Evolutionary conservation across 2,329 filamentous ascomycete species (phyloP), one percentile per base, ranked within the genome.

Genomic region (Apiospora sp.): DNA sequence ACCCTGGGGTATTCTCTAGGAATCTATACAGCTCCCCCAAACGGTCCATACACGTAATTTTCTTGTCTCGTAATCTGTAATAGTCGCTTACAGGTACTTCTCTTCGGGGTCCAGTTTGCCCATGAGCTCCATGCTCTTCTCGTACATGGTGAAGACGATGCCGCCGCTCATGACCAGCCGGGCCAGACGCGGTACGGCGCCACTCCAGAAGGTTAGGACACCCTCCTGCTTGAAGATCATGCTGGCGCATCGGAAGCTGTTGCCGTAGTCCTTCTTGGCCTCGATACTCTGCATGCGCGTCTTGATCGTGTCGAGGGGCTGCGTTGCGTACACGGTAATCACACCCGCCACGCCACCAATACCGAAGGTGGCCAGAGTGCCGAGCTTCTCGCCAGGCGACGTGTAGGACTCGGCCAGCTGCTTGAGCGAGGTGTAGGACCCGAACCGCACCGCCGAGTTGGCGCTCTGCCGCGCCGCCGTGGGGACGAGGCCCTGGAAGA

Each of bases 81-180:
- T 46, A n/a, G 30, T 70, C 48, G 14, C 51, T 71, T 86, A 97
- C 75, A 98, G 90, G 80, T 97, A 98, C 81, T 88, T 92, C 80
- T 91, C 91, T 78, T 97, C 89, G 0, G 96, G 96, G 81, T 99
- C 96, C 70, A 95, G 73, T 79, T 82, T 87, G 78, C 94, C 90
- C 86, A 99, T 91, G 72, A 95, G 78, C 71, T 98, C 96, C 87
- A 98, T 98, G 73, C 92, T 93, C 89, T 98, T 98, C 86, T 98
- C 96, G 82, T 98, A 96, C 92, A 98, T 97, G 30, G 96, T 97
- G 80, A 99, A 99, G 54, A 99, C 96, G 79, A 99, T 98, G 24
- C 96, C 96, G 72, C 96, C 96, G 79, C 95, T 98, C 83, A 98
- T 83, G 58, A 98, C 93, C 77, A 99, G 82, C 72, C 96, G 88